Conservation (phyloP, 345 rosid species). For the Eucalyptus sp. region DNA sequence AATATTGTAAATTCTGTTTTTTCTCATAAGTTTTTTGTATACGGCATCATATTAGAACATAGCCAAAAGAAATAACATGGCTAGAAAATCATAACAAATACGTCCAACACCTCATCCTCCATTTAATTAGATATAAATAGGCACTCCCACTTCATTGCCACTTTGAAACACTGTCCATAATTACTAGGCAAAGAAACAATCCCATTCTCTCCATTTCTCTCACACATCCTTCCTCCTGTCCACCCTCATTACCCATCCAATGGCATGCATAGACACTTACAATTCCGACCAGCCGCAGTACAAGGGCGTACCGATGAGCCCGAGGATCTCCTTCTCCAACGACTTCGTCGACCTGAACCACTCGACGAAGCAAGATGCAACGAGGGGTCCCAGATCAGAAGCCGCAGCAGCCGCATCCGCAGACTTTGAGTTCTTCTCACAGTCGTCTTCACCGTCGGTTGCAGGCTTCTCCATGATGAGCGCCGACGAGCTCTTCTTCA, state of each 20-base stretch:
- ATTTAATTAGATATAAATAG: not conserved
- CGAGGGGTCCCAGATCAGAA: constrained; percentile 10
- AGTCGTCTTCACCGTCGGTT: not conserved
- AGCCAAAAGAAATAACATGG: not conserved
- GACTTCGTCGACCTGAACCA: constrained; percentile 21
- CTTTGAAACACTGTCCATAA: not conserved
- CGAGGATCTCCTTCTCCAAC: constrained; percentile 87
- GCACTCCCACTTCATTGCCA: not conserved
- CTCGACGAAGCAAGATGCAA: constrained; percentile 27
- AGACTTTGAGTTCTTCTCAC: not conserved
- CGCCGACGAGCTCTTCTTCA: not conserved
- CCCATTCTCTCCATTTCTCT: not conserved
- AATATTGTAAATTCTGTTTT: not conserved
- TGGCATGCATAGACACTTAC: constrained; percentile 84
- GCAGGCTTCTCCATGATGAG: not conserved
- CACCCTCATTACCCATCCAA: constrained; percentile 1
- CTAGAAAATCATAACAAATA: not conserved
- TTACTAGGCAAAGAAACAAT: not conserved
- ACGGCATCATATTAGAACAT: not conserved
- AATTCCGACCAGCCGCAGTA: constrained; percentile 31
- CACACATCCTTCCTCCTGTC: not conserved
- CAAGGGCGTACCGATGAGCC: constrained; percentile 49
- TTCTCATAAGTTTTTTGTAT: not conserved
- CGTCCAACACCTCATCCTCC: not conserved
- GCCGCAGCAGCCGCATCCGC: not conserved